A percentile compares a stretch with the other conserved stretches of the same genome.
Conservation (phyloP, 2,329 filamentous ascomycete species). For the Fusarium udum region DNA sequence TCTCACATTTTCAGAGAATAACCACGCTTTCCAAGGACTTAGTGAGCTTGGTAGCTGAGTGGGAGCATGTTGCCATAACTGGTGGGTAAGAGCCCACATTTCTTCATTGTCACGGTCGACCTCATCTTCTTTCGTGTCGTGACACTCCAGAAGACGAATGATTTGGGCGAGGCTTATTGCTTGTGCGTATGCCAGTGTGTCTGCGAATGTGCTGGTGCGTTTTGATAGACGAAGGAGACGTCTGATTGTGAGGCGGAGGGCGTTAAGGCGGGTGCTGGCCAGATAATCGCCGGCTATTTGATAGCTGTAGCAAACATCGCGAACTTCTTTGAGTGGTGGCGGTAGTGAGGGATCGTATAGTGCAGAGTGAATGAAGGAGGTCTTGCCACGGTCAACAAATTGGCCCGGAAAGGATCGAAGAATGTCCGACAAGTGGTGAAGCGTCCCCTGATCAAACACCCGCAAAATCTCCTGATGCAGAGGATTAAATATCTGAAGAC, state of each 20-base stretch:
- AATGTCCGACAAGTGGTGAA: not conserved
- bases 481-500: not conserved
- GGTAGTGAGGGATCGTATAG: not conserved
- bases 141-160: not conserved
- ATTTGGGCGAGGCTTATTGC: not conserved
- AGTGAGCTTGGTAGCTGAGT: not conserved
- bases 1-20: conserved; percentile 3
- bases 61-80: not conserved
- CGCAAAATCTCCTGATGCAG: not conserved
- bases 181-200: not conserved
- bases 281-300: not conserved
- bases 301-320: not conserved
- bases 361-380: not conserved
- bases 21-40: conserved; percentile 8
- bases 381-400: not conserved
- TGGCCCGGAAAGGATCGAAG: not conserved
- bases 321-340: not conserved
- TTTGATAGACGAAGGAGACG: not conserved
- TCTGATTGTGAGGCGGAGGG: not conserved
- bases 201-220: not conserved
- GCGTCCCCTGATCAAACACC: not conserved
- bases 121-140: not conserved
- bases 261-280: not conserved
- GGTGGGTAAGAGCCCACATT: not conserved
- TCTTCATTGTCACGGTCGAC: not conserved